These are phyloP conservation scores for Melocanna baccifera DNA, from an alignment of 176 grass and related monocot genomes.

Conservation along the genomic window DNA sequence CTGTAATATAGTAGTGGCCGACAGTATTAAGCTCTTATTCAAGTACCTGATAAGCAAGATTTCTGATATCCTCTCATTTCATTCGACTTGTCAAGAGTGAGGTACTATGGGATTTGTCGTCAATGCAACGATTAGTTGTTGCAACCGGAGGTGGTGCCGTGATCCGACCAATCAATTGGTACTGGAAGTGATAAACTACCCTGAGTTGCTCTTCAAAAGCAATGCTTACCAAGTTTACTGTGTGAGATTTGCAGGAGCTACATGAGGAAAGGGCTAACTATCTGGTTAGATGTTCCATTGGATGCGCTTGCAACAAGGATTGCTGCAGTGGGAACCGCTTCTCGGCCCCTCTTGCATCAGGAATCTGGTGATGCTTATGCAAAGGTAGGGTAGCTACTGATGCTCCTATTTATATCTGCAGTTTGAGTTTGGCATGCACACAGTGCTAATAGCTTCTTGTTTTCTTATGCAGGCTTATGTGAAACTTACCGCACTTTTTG, in stretches of 20 bases:
- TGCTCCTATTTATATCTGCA: slow-evolving; percentile 5
- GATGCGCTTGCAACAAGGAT: slow-evolving; percentile 85
- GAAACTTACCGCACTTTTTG: slow-evolving; percentile 76
- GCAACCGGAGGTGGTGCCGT: slow-evolving; percentile 92
- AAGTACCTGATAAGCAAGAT: slow-evolving; percentile 19
- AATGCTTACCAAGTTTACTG: slow-evolving; percentile 15
- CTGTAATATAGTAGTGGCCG: not conserved
- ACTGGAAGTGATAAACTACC: slow-evolving; percentile 45
- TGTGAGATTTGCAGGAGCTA: slow-evolving; percentile 61
- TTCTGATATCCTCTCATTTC: slow-evolving; percentile 45
- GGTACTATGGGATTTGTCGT: slow-evolving; percentile 79
- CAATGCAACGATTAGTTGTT: slow-evolving; percentile 85
- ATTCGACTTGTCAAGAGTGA: slow-evolving; percentile 65
- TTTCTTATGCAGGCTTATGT: slow-evolving; percentile 60
- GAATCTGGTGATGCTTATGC: slow-evolving; percentile 81
- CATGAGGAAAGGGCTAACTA: slow-evolving; percentile 74
- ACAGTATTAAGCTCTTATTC: slow-evolving; percentile 13
- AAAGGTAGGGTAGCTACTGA: slow-evolving; percentile 54
- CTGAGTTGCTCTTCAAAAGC: slow-evolving; percentile 23
- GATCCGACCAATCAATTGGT: slow-evolving; percentile 91
- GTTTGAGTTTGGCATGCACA: not conserved
- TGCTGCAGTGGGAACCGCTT: slow-evolving; percentile 73
- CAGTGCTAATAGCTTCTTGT: slow-evolving; percentile 11
- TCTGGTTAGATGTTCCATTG: slow-evolving; percentile 90
- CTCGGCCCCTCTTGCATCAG: slow-evolving; percentile 79